Conservation (phyloP, 1,139 yeast species). For the Candida sp. region DNA sequence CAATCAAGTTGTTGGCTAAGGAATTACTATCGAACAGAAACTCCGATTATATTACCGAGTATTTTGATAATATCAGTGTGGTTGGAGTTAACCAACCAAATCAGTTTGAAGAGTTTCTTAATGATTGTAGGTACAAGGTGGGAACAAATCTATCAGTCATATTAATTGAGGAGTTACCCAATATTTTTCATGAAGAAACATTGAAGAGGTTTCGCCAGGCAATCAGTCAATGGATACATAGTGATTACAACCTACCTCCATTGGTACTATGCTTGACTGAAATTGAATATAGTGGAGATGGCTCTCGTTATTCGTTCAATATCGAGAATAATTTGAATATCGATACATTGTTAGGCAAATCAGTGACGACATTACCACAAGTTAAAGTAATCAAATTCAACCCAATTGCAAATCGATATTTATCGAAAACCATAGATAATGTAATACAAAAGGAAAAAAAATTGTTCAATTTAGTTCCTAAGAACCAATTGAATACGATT, state of each 20-base stretch:
- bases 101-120: conserved; percentile 62
- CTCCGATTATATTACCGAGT: conserved; percentile 19
- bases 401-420: conserved; percentile 63
- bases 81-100: conserved; percentile 36
- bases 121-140: conserved; percentile 47
- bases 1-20: conserved; percentile 50
- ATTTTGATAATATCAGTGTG: conserved; percentile 34
- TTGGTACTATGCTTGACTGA: conserved; percentile 77
- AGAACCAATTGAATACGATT: conserved; percentile 24
- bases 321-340: conserved; percentile 56
- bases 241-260: conserved; percentile 55
- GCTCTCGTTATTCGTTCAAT: conserved; percentile 27
- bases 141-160: conserved; percentile 48
- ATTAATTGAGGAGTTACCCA: conserved; percentile 83
- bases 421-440: conserved; percentile 49
- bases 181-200: conserved; percentile 64
- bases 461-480: conserved; percentile 28
- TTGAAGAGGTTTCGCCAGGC: conserved; percentile 50
- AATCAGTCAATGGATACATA: conserved; percentile 55
- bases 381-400: conserved; percentile 62
- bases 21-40: conserved; percentile 27
- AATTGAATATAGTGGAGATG: conserved; percentile 51
- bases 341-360: conserved; percentile 62
- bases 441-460: conserved; percentile 38
- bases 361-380: conserved; percentile 28